phyloP scores from a whole-genome alignment of 2,329 filamentous ascomycete genomes.

The Claviceps citrina region DNA sequence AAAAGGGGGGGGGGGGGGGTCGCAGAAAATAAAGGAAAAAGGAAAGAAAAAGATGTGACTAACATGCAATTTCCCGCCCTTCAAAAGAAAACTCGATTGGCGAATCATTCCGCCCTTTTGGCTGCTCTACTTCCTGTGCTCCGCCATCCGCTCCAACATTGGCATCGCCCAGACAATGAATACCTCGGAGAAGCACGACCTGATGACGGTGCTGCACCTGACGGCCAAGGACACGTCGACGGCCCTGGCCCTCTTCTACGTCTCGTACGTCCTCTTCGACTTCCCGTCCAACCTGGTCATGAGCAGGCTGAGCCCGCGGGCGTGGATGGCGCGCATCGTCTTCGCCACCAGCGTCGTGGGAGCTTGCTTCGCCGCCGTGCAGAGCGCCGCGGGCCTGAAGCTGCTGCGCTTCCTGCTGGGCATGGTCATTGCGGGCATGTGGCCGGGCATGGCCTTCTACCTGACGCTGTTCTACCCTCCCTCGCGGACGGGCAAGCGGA shows the following conservation, averaged over 20 bases:
- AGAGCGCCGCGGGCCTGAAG: constrained; percentile 73
- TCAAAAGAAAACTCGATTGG: constrained; percentile 36
- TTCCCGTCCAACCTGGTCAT: constrained; percentile 79
- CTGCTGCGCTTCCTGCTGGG: constrained; percentile 74
- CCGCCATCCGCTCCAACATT: constrained; percentile 80
- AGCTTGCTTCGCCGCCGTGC: constrained; percentile 67
- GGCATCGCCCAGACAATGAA: constrained; percentile 96
- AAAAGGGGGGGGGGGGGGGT: no score
- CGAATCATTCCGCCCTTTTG: constrained; percentile 62
- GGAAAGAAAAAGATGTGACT: no score
- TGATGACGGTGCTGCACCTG: constrained; percentile 55
- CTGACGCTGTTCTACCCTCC: constrained; percentile 85
- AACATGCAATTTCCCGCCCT: no score
- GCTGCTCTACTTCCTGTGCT: constrained; percentile 82
- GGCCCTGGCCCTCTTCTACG: constrained; percentile 77
- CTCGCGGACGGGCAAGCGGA: constrained; percentile 70
- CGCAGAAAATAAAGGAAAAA: no score
- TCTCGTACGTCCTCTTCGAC: constrained; percentile 82
- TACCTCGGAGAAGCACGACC: constrained; percentile 49
- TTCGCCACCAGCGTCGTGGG: constrained; percentile 76
- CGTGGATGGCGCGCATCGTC: constrained; percentile 88
- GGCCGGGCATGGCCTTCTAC: constrained; percentile 91
- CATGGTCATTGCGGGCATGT: constrained; percentile 82
- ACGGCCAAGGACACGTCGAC: constrained; percentile 66
- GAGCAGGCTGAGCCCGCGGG: constrained; percentile 67